Base-by-base conservation (phyloP, 345 rosid species). In the Kernera saxatilis region DNA sequence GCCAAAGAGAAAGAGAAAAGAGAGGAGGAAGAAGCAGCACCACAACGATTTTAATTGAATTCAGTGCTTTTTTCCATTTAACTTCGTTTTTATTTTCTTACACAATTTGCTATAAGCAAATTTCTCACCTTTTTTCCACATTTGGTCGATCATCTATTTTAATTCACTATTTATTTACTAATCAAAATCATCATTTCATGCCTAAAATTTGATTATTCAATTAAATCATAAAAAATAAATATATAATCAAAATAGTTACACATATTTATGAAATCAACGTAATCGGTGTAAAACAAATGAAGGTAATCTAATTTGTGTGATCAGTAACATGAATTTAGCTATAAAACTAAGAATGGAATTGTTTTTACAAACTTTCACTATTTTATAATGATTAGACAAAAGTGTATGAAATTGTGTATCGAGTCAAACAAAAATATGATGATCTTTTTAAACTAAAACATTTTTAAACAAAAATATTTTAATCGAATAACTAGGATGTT, bases 401-500 rank as follows among this genome's bases (percentile, higher is more conserved):
- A 19, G 8, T 23, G 12, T 13, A n/a, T n/a, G n/a, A n/a, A n/a
- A n/a, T n/a, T n/a, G n/a, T n/a, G n/a, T n/a, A n/a, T n/a, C n/a
- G n/a, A n/a, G n/a, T n/a, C n/a, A 5, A 56, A 35, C n/a, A 39
- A 23, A 13, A 7, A 5, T 5, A 18, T 8, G 21, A 29, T 8
- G 21, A 32, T 44, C 1, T 33, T 10, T 43, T 19, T 30, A n/a
- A n/a, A n/a, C n/a, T n/a, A n/a, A n/a, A n/a, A n/a, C n/a, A n/a
- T n/a, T n/a, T n/a, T n/a, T n/a, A n/a, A n/a, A n/a, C n/a, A n/a
- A n/a, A 22, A 21, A 58, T 50, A 32, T 23, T 13, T 73, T 39
- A 73, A 64, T 45, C 9, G 26, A 72, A 62, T 51, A 63, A 41
- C 11, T 62, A 72, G 66, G 77, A 73, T 55, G 39, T 44, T 54